A percentile compares a stretch with the other conserved stretches of the same genome.
Conservation (phyloP, 805 yeast genomes). For the Jamesozyma rosinii region DNA sequence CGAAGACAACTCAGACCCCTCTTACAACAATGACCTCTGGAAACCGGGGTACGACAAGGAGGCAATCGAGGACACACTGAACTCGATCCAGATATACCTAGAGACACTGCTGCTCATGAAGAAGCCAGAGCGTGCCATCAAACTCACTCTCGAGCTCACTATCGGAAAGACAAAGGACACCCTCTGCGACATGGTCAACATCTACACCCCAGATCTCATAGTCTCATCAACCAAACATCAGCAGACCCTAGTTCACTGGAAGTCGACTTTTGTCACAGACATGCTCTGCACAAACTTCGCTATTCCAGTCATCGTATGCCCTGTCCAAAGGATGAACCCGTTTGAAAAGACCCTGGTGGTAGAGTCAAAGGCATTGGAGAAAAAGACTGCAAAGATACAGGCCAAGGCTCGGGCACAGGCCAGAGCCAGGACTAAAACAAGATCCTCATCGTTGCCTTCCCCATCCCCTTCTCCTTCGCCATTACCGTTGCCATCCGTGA, state of each 20-base stretch:
- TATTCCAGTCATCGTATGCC: conserved; percentile 25
- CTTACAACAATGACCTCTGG: conserved; percentile 23
- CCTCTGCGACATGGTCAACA: conserved; percentile 25
- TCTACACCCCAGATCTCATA: conserved; percentile 28
- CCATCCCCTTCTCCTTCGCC: not conserved
- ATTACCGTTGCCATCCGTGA: not conserved
- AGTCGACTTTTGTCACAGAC: conserved; percentile 21
- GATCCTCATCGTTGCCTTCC: not conserved
- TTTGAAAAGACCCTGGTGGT: conserved; percentile 17
- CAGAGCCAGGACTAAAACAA: not conserved
- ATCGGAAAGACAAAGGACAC: conserved; percentile 22
- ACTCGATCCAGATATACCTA: conserved; percentile 18
- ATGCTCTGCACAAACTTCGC: conserved; percentile 21
- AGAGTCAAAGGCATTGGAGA: not conserved
- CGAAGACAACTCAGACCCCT: not conserved
- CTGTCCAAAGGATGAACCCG: conserved; percentile 22
- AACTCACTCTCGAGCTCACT: conserved; percentile 28
- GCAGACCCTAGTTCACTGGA: conserved; percentile 11
- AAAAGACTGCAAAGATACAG: too few species aligned
- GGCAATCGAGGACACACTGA: conserved; percentile 16
- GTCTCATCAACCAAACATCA: conserved; percentile 20
- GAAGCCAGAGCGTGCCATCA: conserved; percentile 15
- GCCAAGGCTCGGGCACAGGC: too few species aligned
- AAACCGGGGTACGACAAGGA: conserved; percentile 24
- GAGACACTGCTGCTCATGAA: conserved; percentile 10